A percentile compares a stretch with the other conserved stretches of the same genome.
phyloP scores from a whole-genome alignment of 352 stramenopile species.

The Pythium rhizo-oryzae region DNA sequence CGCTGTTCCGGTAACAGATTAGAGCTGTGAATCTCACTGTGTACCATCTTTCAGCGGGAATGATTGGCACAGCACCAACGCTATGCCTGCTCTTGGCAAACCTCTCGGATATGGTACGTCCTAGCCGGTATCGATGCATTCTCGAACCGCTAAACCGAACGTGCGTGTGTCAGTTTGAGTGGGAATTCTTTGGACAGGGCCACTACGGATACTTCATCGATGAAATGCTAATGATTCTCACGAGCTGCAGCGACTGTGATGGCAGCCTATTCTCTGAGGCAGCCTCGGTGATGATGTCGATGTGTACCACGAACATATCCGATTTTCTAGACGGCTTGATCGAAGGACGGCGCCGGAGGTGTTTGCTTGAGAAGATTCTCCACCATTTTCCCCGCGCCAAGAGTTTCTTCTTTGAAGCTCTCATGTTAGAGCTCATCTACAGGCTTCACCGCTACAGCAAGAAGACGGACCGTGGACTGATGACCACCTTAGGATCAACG shows the following conservation, averaged over 20 bases:
- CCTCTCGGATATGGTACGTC: constrained; percentile 24
- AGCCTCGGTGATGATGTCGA: constrained; percentile 36
- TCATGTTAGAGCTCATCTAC: constrained; percentile 40
- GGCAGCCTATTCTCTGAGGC: constrained; percentile 32
- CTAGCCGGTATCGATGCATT: not conserved
- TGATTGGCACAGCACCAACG: not conserved
- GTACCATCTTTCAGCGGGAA: constrained; percentile 1
- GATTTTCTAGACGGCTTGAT: constrained; percentile 19
- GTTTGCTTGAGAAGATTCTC: constrained; percentile 19
- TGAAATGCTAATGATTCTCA: constrained; percentile 35
- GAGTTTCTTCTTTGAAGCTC: constrained; percentile 40
- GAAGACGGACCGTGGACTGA: constrained; percentile 18
- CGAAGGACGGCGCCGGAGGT: not conserved
- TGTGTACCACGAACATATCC: constrained; percentile 39
- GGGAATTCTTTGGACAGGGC: constrained; percentile 38
- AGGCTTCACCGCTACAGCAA: constrained; percentile 31
- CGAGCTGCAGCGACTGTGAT: constrained; percentile 28
- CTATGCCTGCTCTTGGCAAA: constrained; percentile 21
- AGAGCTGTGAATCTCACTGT: not conserved
- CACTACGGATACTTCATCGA: constrained; percentile 28
- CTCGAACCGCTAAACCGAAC: no score
- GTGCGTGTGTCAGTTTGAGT: constrained; percentile 36
- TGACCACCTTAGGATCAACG: not conserved
- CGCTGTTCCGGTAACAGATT: no score
- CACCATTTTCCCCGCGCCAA: constrained; percentile 34